These are phyloP conservation scores for Nannizzia gypsea DNA, from an alignment of 2,329 filamentous ascomycete genomes.

Conservation along the genomic window DNA sequence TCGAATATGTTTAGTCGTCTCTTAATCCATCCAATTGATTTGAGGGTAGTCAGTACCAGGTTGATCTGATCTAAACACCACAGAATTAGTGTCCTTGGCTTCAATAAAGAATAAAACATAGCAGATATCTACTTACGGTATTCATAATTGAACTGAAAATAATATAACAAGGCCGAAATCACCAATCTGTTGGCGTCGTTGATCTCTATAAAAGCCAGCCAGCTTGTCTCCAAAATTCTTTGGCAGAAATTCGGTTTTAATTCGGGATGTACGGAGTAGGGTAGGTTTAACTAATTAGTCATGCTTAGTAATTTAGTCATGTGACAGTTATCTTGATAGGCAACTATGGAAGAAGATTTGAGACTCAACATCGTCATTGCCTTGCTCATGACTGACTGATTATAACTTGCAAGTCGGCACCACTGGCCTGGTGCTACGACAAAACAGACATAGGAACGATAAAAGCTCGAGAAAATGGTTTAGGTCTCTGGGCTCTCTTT, in stretches of 20 bases:
- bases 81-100: background rate
- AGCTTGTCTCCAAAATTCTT: background rate
- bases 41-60: slow-evolving; percentile 37
- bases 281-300: too few relatives aligned
- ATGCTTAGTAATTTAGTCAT: background rate
- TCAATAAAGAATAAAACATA: background rate
- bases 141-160: slow-evolving; percentile 32
- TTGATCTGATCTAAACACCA: slow-evolving; percentile 42
- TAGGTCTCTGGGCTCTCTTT: background rate
- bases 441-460: background rate
- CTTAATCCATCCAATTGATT: too few relatives aligned
- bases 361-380: too few relatives aligned
- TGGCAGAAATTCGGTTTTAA: too few relatives aligned
- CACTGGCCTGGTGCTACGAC: background rate
- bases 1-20: background rate
- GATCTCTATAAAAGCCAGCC: background rate
- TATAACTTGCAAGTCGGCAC: background rate
- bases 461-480: background rate
- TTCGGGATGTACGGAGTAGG: too few relatives aligned
- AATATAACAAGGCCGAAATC: background rate
- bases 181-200: background rate
- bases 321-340: background rate
- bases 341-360: too few relatives aligned
- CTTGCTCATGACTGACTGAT: background rate
- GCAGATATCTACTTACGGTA: slow-evolving; percentile 33